These are phyloP conservation scores for Raffaelea deltoideospora DNA, from an alignment of 2,329 filamentous ascomycete species.

Conservation along the genomic window DNA sequence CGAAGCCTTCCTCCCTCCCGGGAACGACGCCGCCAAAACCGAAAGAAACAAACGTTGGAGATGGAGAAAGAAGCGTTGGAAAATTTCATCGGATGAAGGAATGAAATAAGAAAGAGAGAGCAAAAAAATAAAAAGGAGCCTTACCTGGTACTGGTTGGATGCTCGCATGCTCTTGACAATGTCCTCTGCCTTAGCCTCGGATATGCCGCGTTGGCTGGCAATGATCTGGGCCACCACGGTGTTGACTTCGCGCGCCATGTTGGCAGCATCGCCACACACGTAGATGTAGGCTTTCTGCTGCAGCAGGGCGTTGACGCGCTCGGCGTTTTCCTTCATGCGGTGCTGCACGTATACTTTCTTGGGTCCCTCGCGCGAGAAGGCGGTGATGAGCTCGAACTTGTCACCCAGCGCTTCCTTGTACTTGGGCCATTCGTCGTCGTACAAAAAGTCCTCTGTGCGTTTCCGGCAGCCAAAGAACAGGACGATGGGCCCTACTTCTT, in stretches of 20 bases:
- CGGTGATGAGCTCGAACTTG: constrained; percentile 78
- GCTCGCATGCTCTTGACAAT: constrained; percentile 94
- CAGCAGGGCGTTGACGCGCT: constrained; percentile 77
- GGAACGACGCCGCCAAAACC: too few species aligned
- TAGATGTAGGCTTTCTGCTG: constrained; percentile 87
- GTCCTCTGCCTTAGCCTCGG: constrained; percentile 82
- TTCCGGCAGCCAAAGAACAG: constrained; percentile 95
- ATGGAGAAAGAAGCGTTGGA: background rate
- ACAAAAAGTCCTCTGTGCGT: constrained; percentile 78
- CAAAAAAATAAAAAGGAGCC: background rate
- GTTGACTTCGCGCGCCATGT: constrained; percentile 94
- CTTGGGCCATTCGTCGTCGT: constrained; percentile 81
- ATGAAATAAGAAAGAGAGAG: too few species aligned
- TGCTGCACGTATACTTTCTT: constrained; percentile 98
- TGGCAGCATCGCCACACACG: constrained; percentile 92
- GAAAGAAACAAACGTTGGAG: too few species aligned
- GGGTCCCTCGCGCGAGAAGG: constrained; percentile 78
- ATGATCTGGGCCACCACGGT: constrained; percentile 76
- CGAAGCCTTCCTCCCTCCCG: too few species aligned
- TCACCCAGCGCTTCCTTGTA: constrained; percentile 74
- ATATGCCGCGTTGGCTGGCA: constrained; percentile 64
- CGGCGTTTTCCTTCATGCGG: constrained; percentile 65
- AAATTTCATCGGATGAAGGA: background rate
- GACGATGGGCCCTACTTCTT: constrained; percentile 72
- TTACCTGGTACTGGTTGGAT: constrained; percentile 87